Conservation (phyloP, 2,329 filamentous ascomycete genomes). For the Aspergillus brunneoviolaceus region DNA sequence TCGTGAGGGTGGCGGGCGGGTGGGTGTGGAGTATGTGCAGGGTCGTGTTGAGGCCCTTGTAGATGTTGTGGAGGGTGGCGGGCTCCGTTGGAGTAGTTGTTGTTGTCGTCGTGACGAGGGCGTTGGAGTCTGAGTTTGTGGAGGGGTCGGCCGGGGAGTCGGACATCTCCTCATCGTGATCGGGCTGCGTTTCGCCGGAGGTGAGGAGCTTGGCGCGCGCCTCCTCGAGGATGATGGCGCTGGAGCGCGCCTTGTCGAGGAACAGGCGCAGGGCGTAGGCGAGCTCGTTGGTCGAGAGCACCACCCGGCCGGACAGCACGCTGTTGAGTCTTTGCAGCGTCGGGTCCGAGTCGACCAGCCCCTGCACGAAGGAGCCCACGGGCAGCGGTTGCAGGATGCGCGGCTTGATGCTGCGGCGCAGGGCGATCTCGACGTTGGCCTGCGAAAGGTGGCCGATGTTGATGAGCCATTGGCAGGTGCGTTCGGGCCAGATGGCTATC, state of each 20-base stretch:
- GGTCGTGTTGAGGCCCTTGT: slow-evolving; percentile 39
- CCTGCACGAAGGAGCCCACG: slow-evolving; percentile 39
- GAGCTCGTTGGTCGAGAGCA: slow-evolving; percentile 41
- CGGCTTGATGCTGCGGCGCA: slow-evolving; percentile 36
- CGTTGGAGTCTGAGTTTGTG: slow-evolving; percentile 18
- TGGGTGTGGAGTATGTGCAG: slow-evolving; percentile 39
- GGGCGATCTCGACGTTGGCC: slow-evolving; percentile 42
- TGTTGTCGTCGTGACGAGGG: slow-evolving; percentile 11
- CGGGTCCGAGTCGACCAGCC: slow-evolving; percentile 41
- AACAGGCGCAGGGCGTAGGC: slow-evolving; percentile 41
- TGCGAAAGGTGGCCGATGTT: slow-evolving; percentile 38
- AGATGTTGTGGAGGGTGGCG: slow-evolving; percentile 34
- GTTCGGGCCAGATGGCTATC: slow-evolving; percentile 37
- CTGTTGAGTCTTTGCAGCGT: slow-evolving; percentile 39
- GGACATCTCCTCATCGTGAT: neutral
- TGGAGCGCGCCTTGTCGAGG: slow-evolving; percentile 39
- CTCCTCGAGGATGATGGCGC: slow-evolving; percentile 34
- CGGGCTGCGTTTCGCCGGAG: slow-evolving; percentile 20
- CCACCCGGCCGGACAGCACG: slow-evolving; percentile 36
- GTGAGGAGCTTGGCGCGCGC: slow-evolving; percentile 32
- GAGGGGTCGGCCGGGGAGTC: neutral
- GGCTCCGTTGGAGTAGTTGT: slow-evolving; percentile 25
- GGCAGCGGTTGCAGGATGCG: slow-evolving; percentile 39
- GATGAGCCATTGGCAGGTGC: slow-evolving; percentile 45
- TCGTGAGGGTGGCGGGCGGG: slow-evolving; percentile 30